Evolutionary conservation across 345 rosid species (phyloP), one percentile per base, ranked within the genome.

Genomic region (Mallotus nudiflorus): DNA sequence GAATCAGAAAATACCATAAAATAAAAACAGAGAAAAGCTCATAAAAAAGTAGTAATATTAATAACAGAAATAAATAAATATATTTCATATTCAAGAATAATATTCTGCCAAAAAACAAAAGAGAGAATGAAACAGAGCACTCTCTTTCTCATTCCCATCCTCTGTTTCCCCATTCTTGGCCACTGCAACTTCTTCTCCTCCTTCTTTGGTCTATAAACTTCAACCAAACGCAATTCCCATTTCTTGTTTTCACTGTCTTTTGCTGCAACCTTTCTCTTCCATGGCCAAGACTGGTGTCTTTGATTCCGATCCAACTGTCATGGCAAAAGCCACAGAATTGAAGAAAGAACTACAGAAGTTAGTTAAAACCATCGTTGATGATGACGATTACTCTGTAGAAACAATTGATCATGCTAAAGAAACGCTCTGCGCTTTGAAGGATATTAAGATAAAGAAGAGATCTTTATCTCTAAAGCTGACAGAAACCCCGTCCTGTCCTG

Each of bases 291-390:
- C 81, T 16, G 68, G 64, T 6, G 64, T 76, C 74, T 71, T 72
- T 8, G 82, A 82, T 71, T 88, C 88, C 71, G 97, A 89, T 83
- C 91, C 88, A 55, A 75, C 92, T 67, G 86, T 54, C 61, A 82
- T 70, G 79, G 85, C 86, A 6, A 86, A 78, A 58, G 89, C 85
- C 5, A 81, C 71, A 28, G 99, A 89, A 73, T 69, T 92, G 67
- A 90, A 90, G 82, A 88, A 81, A 29, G 93, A 92, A 73, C 76
- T 92, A 71, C 85, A 82, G 76, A 90, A 77, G 73, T 76, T 95
- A 1, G 87, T 92, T 29, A 84, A 66, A 81, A 72, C 67, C 46
- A 90, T 95, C 50, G 83, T 82, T 33, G 96, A 85, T 33, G 89
- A 84, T 10, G 99, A 88, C 8, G 97, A 90, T 73, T 85, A 56